These are phyloP conservation scores for Candolleomyces efflorescens DNA, from an alignment of 768 basidiomycete genomes.

Conservation along the genomic window DNA sequence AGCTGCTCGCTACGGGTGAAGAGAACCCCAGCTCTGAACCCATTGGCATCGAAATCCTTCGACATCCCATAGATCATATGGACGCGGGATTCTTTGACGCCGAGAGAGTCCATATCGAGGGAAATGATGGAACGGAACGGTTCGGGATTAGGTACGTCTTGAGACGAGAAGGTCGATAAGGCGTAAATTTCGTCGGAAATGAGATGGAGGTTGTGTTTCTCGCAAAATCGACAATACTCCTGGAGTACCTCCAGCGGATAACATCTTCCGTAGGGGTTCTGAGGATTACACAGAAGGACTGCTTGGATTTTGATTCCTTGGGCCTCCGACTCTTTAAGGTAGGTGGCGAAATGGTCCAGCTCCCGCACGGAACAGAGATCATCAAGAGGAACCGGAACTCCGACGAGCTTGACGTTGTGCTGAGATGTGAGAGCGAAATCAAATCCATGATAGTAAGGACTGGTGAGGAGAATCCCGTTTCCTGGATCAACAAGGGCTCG, in stretches of 20 bases:
- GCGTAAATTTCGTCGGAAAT: constrained; percentile 28
- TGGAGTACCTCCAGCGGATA: constrained; percentile 17
- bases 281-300: constrained; percentile 25
- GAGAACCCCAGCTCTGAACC: constrained; percentile 22
- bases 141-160: constrained; percentile 14
- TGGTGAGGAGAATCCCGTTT: constrained; percentile 13
- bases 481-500: constrained; percentile 13
- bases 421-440: constrained; percentile 8
- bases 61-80: constrained; percentile 26
- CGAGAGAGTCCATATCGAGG: constrained; percentile 13
- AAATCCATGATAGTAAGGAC: constrained; percentile 18
- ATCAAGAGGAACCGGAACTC: constrained; percentile 2
- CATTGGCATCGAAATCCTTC: constrained; percentile 26
- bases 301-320: constrained; percentile 17
- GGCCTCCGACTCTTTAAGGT: constrained; percentile 10
- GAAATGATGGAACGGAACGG: constrained; percentile 20
- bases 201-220: constrained; percentile 22
- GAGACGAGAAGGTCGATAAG: constrained; percentile 17
- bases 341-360: constrained; percentile 15
- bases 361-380: constrained; percentile 14
- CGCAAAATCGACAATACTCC: constrained; percentile 15
- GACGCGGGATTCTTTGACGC: constrained; percentile 18
- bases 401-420: constrained; percentile 6
- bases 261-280: constrained; percentile 23
- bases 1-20: constrained; percentile 15